Percentiles rank a stretch among this genome's conserved stretches.
These are phyloP conservation scores for Martiniozyma asiatica DNA, from an alignment of 1,139 yeast genomes.

Conservation along the genomic window DNA sequence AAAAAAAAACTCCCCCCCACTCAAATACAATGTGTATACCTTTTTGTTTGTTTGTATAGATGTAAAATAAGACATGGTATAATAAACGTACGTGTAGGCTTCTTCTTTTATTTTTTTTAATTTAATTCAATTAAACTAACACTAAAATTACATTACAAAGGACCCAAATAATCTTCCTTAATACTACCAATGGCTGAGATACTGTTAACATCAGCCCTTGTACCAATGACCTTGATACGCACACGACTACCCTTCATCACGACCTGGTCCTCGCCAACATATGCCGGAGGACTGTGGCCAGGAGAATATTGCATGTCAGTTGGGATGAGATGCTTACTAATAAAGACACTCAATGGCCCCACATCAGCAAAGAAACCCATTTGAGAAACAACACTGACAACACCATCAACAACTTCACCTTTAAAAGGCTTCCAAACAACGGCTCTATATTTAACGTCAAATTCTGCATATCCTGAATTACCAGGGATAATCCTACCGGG, in stretches of 20 bases:
- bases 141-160: slow-evolving; percentile 31
- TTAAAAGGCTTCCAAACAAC: slow-evolving; percentile 98
- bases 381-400: slow-evolving; percentile 86
- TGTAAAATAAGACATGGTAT: too few species aligned
- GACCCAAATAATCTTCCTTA: slow-evolving; percentile 94
- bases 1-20: too few species aligned
- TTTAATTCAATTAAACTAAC: too few species aligned
- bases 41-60: too few species aligned
- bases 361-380: slow-evolving; percentile 98
- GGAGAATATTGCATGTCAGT: slow-evolving; percentile 91
- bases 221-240: slow-evolving; percentile 91
- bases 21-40: too few species aligned
- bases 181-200: slow-evolving; percentile 96
- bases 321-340: slow-evolving; percentile 89
- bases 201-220: slow-evolving; percentile 93
- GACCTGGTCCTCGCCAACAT: slow-evolving; percentile 88
- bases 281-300: slow-evolving; percentile 97
- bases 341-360: slow-evolving; percentile 92
- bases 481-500: slow-evolving; percentile 87
- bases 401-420: slow-evolving; percentile 96
- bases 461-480: slow-evolving; percentile 82
- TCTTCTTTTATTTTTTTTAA: too few species aligned
- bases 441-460: slow-evolving; percentile 91
- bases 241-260: slow-evolving; percentile 90
- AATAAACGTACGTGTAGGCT: too few species aligned